A percentile compares a stretch with the other conserved stretches of the same genome.
Conservation (phyloP, 2,329 filamentous ascomycete species). For the Fusarium pseudoanthophilum region DNA sequence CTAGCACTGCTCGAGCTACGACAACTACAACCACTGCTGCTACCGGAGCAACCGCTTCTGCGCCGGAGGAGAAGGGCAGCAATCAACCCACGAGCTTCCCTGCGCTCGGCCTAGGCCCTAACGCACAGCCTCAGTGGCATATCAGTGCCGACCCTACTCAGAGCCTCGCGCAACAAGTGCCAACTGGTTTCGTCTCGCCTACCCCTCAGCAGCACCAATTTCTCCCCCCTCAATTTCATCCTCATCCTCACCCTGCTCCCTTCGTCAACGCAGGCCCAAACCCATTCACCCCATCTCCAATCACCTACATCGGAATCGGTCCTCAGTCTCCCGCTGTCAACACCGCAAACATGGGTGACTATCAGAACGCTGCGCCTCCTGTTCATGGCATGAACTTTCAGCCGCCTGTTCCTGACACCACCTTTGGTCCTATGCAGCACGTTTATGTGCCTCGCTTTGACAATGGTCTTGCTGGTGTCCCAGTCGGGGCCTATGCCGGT, state of each 20-base stretch:
- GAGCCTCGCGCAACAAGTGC: constrained; percentile 46
- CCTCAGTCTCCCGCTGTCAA: constrained; percentile 44
- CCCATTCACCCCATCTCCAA: constrained; percentile 8
- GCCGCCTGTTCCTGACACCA: constrained; percentile 68
- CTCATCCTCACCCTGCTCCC: constrained; percentile 21
- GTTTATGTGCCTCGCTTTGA: constrained; percentile 67
- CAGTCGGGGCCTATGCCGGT: constrained; percentile 47
- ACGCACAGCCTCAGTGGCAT: constrained; percentile 47
- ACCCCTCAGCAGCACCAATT: constrained; percentile 32
- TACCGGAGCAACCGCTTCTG: constrained; percentile 2
- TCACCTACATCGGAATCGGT: constrained; percentile 46
- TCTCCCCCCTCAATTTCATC: constrained; percentile 24
- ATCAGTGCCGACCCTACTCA: constrained; percentile 50
- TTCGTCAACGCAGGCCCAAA: constrained; percentile 22
- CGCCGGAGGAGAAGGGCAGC: constrained; percentile 11
- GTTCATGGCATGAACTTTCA: constrained; percentile 63
- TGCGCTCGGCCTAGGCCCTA: constrained; percentile 42
- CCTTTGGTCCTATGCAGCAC: constrained; percentile 65
- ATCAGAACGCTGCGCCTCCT: constrained; percentile 56
- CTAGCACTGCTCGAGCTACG: constrained; percentile 17
- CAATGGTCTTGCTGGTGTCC: constrained; percentile 46
- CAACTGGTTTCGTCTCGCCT: constrained; percentile 32
- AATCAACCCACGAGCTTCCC: constrained; percentile 44
- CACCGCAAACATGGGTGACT: constrained; percentile 48
- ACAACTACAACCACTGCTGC: not conserved